Conservation (phyloP, 805 yeast genomes). For the Wickerhamiella brachini region DNA sequence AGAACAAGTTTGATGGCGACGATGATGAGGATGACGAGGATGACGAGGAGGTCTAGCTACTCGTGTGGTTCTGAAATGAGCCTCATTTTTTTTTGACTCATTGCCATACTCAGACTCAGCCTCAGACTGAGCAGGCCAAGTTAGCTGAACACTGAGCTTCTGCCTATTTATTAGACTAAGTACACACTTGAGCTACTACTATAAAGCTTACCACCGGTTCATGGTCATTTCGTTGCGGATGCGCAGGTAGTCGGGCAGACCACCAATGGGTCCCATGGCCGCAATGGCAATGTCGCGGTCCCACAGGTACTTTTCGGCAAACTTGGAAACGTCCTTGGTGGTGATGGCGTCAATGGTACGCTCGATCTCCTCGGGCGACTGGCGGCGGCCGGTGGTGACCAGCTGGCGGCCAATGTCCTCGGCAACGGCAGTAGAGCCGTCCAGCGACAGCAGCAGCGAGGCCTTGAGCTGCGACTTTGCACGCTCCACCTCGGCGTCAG, state of each 20-base stretch:
- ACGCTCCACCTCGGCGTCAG: slow-evolving; percentile 78
- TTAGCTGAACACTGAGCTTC: too few species aligned
- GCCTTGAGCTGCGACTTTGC: slow-evolving; percentile 94
- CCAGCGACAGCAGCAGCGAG: slow-evolving; percentile 72
- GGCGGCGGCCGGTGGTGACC: slow-evolving; percentile 78
- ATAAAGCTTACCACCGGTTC: slow-evolving; percentile 26
- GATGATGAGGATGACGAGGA: slow-evolving; percentile 29
- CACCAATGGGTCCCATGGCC: slow-evolving; percentile 71
- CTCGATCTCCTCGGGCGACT: slow-evolving; percentile 62
- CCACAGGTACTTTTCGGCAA: slow-evolving; percentile 75
- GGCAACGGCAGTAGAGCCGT: slow-evolving; percentile 90
- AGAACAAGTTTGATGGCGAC: slow-evolving; percentile 40
- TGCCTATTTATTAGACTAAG: neutral
- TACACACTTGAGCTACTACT: too few species aligned
- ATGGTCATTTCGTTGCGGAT: slow-evolving; percentile 37
- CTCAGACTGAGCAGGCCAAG: too few species aligned
- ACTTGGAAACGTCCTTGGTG: slow-evolving; percentile 62
- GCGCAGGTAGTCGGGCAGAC: slow-evolving; percentile 55
- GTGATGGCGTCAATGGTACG: slow-evolving; percentile 64
- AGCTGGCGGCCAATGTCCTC: slow-evolving; percentile 97
- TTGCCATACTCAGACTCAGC: too few species aligned
- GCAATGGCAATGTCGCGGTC: slow-evolving; percentile 77
- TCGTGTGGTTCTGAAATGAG: too few species aligned
- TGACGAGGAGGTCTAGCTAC: slow-evolving; percentile 20
- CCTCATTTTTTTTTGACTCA: too few species aligned